Evolutionary conservation across 257 asterid species (phyloP).

Genomic region (Solanum dulcamara): DNA sequence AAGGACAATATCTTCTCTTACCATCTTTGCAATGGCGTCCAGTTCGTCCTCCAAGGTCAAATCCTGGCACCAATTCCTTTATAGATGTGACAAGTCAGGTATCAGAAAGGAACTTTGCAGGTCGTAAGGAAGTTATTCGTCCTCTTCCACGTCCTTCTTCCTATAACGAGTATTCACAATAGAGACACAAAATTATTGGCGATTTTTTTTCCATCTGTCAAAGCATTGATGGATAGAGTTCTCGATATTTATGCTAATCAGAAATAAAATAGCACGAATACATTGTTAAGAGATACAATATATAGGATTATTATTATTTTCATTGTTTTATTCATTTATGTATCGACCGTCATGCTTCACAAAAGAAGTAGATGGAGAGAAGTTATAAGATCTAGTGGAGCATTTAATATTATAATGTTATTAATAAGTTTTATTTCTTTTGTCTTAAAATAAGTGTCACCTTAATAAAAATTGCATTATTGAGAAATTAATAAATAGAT

Average conservation of each 20-base stretch:
- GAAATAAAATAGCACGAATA: too few species aligned
- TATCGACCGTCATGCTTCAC: neutral
- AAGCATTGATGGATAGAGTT: neutral
- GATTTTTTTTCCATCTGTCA: neutral
- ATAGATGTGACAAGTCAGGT: neutral
- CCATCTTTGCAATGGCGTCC: neutral
- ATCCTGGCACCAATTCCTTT: neutral
- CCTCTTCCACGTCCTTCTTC: neutral
- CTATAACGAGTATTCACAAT: neutral
- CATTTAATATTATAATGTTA: neutral
- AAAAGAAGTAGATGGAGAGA: neutral
- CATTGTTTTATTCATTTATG: neutral
- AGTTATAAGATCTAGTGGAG: neutral
- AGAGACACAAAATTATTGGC: neutral
- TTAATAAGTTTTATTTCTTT: too few species aligned
- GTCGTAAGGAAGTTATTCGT: neutral
- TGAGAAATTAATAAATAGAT: too few species aligned
- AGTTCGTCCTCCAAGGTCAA: neutral
- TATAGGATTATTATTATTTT: too few species aligned
- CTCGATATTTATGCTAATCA: neutral
- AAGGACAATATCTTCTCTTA: neutral
- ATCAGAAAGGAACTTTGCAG: neutral
- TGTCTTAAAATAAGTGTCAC: too few species aligned
- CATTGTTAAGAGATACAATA: too few species aligned
- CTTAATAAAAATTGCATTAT: too few species aligned